Evolutionary conservation across 768 basidiomycete genomes (phyloP), one percentile per base, ranked within the genome.

Genomic region (Boletus coccyginus): DNA sequence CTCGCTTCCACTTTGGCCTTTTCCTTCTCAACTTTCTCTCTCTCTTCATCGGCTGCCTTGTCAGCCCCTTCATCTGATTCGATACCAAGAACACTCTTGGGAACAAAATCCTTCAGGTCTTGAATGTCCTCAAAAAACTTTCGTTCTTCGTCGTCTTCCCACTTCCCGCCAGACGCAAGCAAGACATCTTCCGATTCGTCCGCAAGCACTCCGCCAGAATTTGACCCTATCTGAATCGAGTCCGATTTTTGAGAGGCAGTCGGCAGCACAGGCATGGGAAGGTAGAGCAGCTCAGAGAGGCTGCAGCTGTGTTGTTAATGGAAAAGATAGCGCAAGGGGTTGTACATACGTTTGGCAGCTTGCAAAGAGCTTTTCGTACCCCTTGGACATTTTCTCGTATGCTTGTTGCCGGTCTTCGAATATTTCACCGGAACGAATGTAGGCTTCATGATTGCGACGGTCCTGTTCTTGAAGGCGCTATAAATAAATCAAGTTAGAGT

Each of bases 361-460:
- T 16, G 87, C 77, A 46, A 94, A 81, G 24, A 98, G 74, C 57
- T 95, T 93, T 73, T 99, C 97, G 64, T 98, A 98, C 44, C 86
- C 82, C 73, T 91, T 94, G 39, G 94, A 94, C 92, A 98, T 97
- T 75, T 93, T 94, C 77, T 99, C 97, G 69, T 99, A 99, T 11
- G 92, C 94, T 72, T 98, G 95, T 70, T 98, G 96, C 35, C 97
- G 85, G 70, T 99, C 97, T 68, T 99, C 97, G 63, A 99, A 99
- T 59, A 99, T 98, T 73, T 99, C 96, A 29, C 97, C 97, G 3
- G 95, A 98, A 33, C 95, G 92, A 62, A 99, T 98, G 69, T 99
- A 99, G 55, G 97, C 97, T 77, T 99, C 97, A 68, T 98, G 96
- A 65, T 99, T 99, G 49, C 90, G 82, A 59, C 88, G 87, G 71